phyloP scores from a whole-genome alignment of 352 stramenopile genomes.

The Phytophthora cactorum region DNA sequence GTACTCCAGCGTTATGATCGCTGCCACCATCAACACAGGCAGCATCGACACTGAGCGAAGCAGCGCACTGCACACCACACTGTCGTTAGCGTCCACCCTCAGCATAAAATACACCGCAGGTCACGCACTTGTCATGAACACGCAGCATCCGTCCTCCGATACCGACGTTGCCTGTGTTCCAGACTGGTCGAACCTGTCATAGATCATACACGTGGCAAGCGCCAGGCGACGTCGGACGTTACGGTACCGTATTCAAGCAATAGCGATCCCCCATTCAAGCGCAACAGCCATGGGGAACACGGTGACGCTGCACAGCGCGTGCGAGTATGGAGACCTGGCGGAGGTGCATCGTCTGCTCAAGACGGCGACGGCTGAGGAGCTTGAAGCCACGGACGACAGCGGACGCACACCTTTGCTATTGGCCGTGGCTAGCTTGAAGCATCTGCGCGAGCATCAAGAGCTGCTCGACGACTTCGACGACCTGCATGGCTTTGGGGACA shows the following conservation, averaged over 20 bases:
- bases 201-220: slow-evolving; percentile 17
- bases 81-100: not conserved
- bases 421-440: slow-evolving; percentile 67
- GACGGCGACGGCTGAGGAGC: slow-evolving; percentile 61
- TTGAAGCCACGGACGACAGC: slow-evolving; percentile 78
- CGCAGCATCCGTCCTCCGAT: slow-evolving; percentile 57
- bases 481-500: slow-evolving; percentile 30
- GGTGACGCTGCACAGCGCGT: slow-evolving; percentile 83
- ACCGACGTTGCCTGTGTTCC: not conserved
- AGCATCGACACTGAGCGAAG: slow-evolving; percentile 68
- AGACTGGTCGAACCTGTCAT: slow-evolving; percentile 3
- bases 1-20: slow-evolving; percentile 75
- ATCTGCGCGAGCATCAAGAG: slow-evolving; percentile 44
- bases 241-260: slow-evolving; percentile 2
- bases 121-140: slow-evolving; percentile 71
- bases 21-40: slow-evolving; percentile 67
- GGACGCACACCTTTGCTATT: slow-evolving; percentile 79
- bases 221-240: slow-evolving; percentile 34
- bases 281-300: slow-evolving; percentile 76
- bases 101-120: not conserved
- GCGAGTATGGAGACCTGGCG: slow-evolving; percentile 70
- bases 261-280: slow-evolving; percentile 15
- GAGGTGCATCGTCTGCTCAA: slow-evolving; percentile 67
- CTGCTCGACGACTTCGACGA: slow-evolving; percentile 58
- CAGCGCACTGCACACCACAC: slow-evolving; percentile 42